Percentiles rank a stretch among this genome's conserved stretches.
Conservation (phyloP, 345 rosid genomes). For the Crucihimalaya himalaica region DNA sequence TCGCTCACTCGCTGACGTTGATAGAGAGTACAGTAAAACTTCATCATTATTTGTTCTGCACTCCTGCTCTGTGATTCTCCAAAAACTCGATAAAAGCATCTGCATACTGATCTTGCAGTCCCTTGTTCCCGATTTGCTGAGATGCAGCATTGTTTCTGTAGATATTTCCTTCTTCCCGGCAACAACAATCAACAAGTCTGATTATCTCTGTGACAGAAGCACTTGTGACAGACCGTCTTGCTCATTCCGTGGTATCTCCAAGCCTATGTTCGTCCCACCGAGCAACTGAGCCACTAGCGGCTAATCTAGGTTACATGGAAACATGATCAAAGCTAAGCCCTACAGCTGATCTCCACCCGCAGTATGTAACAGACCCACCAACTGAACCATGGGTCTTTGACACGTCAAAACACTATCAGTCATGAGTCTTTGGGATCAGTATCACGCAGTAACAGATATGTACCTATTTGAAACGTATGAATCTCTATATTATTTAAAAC, state of each 20-base stretch:
- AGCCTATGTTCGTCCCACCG: slow-evolving; percentile 25
- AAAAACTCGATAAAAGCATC: slow-evolving; percentile 29
- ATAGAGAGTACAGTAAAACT: background rate
- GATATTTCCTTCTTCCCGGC: slow-evolving; percentile 37
- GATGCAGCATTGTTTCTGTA: slow-evolving; percentile 26
- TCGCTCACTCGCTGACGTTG: background rate
- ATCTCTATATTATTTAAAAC: no score
- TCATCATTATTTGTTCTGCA: slow-evolving; percentile 2
- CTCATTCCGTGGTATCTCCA: slow-evolving; percentile 24
- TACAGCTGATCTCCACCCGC: slow-evolving; percentile 46
- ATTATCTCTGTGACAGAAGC: slow-evolving; percentile 32
- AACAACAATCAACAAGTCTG: slow-evolving; percentile 16
- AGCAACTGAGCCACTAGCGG: slow-evolving; percentile 35
- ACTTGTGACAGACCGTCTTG: slow-evolving; percentile 25
- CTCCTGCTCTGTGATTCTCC: background rate
- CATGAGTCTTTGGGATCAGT: no score
- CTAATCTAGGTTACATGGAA: slow-evolving; percentile 38
- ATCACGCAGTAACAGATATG: no score
- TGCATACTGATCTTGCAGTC: slow-evolving; percentile 19
- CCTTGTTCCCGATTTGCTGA: slow-evolving; percentile 37
- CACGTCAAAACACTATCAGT: no score
- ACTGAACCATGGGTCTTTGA: no score
- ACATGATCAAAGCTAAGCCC: slow-evolving; percentile 34
- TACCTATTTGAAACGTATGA: no score
- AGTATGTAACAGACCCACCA: slow-evolving; percentile 46